Evolutionary conservation across 257 asterid genomes (phyloP).

Genomic region (Rhazya stricta): DNA sequence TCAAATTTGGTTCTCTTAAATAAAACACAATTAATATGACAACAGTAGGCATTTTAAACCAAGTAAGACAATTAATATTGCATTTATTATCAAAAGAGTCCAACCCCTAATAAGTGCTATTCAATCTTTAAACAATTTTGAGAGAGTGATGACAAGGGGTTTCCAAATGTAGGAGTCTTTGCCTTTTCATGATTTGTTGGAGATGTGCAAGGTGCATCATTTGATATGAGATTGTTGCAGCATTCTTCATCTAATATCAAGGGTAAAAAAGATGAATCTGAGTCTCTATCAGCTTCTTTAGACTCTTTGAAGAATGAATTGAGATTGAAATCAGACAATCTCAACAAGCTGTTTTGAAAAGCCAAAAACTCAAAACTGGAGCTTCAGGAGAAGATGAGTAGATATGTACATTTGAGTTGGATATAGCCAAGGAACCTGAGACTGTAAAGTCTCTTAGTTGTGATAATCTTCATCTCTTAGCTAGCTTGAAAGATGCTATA

Average conservation of each 20-base stretch:
- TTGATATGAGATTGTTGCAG: conserved; percentile 86
- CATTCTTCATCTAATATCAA: conserved; percentile 74
- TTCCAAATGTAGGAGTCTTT: too few relatives aligned
- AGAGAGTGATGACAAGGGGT: too few relatives aligned
- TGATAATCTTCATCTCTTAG: conserved; percentile 47
- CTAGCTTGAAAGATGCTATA: conserved; percentile 38
- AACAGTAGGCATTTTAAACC: too few relatives aligned
- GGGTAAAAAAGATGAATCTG: conserved; percentile 67
- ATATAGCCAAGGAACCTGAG: conserved; percentile 38
- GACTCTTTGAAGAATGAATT: conserved; percentile 46
- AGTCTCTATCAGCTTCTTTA: conserved; percentile 47
- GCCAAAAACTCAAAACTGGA: conserved; percentile 49
- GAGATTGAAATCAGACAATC: conserved; percentile 41
- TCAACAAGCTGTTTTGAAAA: conserved; percentile 51
- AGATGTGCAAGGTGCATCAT: too few relatives aligned
- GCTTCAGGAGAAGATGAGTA: conserved; percentile 49
- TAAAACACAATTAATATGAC: too few relatives aligned
- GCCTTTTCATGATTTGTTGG: too few relatives aligned
- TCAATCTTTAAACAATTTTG: too few relatives aligned
- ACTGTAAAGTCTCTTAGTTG: conserved; percentile 37
- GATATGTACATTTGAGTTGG: conserved; percentile 57
- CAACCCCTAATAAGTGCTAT: too few relatives aligned
- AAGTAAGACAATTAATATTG: too few relatives aligned
- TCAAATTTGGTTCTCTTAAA: too few relatives aligned
- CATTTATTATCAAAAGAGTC: too few relatives aligned